phyloP scores from a whole-genome alignment of 2,329 filamentous ascomycete genomes.

The Simplicillium aogashimaense region DNA sequence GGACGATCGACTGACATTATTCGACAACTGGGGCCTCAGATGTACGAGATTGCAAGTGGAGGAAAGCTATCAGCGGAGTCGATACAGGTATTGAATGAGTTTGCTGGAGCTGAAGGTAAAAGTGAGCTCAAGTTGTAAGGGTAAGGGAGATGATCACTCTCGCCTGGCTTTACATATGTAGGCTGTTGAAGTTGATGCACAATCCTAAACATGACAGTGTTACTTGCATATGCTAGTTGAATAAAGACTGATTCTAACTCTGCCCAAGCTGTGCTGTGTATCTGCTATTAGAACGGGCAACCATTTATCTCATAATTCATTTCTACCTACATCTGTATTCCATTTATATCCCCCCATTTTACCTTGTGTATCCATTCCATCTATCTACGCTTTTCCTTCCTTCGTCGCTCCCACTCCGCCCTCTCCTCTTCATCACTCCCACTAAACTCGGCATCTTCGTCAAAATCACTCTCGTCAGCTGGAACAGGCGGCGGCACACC shows the following conservation, averaged over 20 bases:
- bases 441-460: slow-evolving; percentile 52
- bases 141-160: not conserved
- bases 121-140: not conserved
- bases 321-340: no score
- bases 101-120: slow-evolving; percentile 14
- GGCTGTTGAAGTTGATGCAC: no score
- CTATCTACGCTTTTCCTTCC: slow-evolving; percentile 21
- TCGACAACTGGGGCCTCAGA: slow-evolving; percentile 36
- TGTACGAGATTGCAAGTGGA: slow-evolving; percentile 34
- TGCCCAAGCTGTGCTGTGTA: not conserved
- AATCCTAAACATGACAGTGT: no score
- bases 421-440: slow-evolving; percentile 56
- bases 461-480: slow-evolving; percentile 26
- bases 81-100: slow-evolving; percentile 20
- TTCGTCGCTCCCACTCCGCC: slow-evolving; percentile 48
- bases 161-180: no score
- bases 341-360: no score
- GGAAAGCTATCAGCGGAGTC: slow-evolving; percentile 24
- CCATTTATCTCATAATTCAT: slow-evolving; percentile 1
- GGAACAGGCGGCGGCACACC: slow-evolving; percentile 9
- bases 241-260: no score
- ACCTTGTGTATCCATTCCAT: not conserved
- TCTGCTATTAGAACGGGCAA: not conserved
- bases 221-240: no score
- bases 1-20: slow-evolving; percentile 52